Conservation (phyloP, 2,329 filamentous ascomycete genomes). For the Aureobasidium sp. region DNA sequence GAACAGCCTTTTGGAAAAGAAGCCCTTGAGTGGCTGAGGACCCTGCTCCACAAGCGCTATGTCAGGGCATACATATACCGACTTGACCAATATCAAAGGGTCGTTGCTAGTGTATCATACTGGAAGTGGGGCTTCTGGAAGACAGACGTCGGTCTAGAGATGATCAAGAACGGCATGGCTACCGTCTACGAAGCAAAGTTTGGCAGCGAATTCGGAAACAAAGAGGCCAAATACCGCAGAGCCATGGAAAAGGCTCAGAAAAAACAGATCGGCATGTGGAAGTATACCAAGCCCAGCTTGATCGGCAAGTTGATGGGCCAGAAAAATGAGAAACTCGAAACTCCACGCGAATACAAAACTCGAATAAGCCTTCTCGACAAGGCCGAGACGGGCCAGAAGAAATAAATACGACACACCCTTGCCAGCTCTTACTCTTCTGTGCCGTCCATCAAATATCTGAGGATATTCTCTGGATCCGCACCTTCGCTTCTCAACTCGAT, state of each 20-base stretch:
- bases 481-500: background rate
- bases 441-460: background rate
- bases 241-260: slow-evolving; percentile 47
- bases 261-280: slow-evolving; percentile 59
- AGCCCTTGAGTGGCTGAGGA: slow-evolving; percentile 71
- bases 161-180: slow-evolving; percentile 78
- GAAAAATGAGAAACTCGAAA: slow-evolving; percentile 59
- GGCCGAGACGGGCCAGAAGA: background rate
- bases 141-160: slow-evolving; percentile 78
- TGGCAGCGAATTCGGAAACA: slow-evolving; percentile 76
- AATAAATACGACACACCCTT: background rate
- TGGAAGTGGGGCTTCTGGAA: slow-evolving; percentile 54
- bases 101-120: slow-evolving; percentile 79
- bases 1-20: slow-evolving; percentile 79
- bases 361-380: slow-evolving; percentile 24
- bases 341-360: slow-evolving; percentile 79
- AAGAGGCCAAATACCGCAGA: slow-evolving; percentile 54
- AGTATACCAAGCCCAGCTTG: slow-evolving; percentile 34
- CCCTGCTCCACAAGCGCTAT: slow-evolving; percentile 62
- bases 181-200: slow-evolving; percentile 91
- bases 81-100: slow-evolving; percentile 84
- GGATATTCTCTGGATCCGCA: background rate
- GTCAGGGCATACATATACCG: slow-evolving; percentile 79
- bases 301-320: slow-evolving; percentile 42
- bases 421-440: background rate